Evolutionary conservation across 371 early-diverging fungal genomes (phyloP).

Genomic region (Mortierella sp.): DNA sequence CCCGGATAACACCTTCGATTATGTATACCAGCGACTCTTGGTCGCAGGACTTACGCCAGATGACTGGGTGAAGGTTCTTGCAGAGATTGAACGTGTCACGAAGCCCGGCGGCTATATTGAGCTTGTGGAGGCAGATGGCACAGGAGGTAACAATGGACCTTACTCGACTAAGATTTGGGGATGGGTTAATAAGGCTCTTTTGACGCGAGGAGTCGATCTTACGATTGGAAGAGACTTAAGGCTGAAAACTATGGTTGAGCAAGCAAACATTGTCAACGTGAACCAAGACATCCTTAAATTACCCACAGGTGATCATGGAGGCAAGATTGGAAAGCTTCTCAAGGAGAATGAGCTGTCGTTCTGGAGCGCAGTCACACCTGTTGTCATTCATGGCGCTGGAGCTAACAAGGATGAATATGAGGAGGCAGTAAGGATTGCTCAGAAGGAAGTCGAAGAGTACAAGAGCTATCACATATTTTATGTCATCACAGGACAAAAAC

Average conservation of each 20-base stretch:
- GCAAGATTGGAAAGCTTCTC: conserved; percentile 43
- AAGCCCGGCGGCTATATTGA: conserved; percentile 69
- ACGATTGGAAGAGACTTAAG: conserved; percentile 20
- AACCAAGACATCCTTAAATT: conserved; percentile 15
- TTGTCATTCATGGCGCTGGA: conserved; percentile 26
- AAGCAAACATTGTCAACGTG: conserved; percentile 17
- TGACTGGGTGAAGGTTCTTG: conserved; percentile 58
- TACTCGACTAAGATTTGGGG: conserved; percentile 35
- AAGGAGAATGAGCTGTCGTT: conserved; percentile 47
- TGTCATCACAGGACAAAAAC: conserved; percentile 34
- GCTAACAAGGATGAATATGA: conserved; percentile 28
- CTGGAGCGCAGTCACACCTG: conserved; percentile 36
- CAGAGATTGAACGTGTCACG: conserved; percentile 60
- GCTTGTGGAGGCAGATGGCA: conserved; percentile 57
- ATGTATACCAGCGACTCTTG: conserved; percentile 70
- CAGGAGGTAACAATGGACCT: conserved; percentile 45
- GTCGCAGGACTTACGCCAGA: conserved; percentile 59
- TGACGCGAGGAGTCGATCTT: conserved; percentile 22
- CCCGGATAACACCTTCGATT: conserved; percentile 68
- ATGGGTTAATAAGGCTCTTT: conserved; percentile 26
- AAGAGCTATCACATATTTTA: conserved; percentile 46
- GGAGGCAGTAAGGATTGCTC: conserved; percentile 24
- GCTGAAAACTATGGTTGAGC: conserved; percentile 1
- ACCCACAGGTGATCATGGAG: conserved; percentile 39
- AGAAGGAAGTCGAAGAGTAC: conserved; percentile 34